A percentile compares a stretch with the other conserved stretches of the same genome.
These are phyloP conservation scores for Psidium friedrichsthalianum DNA, from an alignment of 345 rosid species.

Conservation along the genomic window DNA sequence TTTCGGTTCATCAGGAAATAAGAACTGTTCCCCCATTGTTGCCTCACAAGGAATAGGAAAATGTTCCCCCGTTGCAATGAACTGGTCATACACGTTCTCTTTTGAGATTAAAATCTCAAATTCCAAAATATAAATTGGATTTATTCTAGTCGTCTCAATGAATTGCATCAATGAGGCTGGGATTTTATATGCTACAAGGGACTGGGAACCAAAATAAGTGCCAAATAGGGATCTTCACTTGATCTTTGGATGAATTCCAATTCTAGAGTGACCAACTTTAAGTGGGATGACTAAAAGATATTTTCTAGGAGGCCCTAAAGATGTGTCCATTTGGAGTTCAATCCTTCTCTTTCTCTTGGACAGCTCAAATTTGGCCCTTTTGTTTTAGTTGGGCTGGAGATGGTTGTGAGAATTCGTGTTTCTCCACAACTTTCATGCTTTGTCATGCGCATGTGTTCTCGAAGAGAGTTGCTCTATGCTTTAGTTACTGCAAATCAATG, in stretches of 20 bases:
- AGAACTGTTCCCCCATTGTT: background rate
- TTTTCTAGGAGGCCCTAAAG: background rate
- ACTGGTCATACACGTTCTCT: background rate
- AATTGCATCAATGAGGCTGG: background rate
- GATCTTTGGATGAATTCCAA: background rate
- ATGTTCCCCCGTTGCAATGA: background rate
- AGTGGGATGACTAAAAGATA: background rate
- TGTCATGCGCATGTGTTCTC: background rate
- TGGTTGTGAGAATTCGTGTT: background rate
- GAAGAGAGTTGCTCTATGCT: background rate
- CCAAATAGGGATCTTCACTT: background rate
- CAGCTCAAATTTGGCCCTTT: background rate
- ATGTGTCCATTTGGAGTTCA: background rate
- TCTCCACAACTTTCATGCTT: background rate
- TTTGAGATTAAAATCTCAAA: background rate
- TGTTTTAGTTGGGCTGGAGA: background rate
- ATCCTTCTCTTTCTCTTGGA: background rate
- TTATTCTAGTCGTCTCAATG: background rate
- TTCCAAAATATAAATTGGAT: background rate
- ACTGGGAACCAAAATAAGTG: background rate
- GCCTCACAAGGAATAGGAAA: background rate
- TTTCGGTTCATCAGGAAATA: background rate
- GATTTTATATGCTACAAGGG: background rate
- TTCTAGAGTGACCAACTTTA: background rate
- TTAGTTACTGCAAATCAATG: background rate